Evolutionary conservation across 177 flowering plant genomes (phyloP), one percentile per base, ranked within the genome.

Genomic region (Vitis hybrid): DNA sequence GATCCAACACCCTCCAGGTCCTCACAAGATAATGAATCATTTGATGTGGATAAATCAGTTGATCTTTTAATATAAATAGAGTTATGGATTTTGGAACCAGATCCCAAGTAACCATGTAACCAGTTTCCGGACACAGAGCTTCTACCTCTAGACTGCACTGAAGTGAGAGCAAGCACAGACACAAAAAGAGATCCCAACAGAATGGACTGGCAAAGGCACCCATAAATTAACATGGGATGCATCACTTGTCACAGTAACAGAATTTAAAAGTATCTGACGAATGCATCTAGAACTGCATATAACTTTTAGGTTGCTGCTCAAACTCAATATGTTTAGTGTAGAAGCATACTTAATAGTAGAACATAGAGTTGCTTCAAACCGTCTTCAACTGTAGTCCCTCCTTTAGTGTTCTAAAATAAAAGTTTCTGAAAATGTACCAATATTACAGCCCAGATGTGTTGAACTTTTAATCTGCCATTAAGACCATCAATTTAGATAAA

Each of bases 1-100:
- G 98, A 91, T 61, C 98, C 98, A 74, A 85, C 84, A 76, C 98
- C 98, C 64, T 78, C 81, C 79, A 94, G 75, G 75, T 84, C 88
- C 73, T 86, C 88, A 74, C 98, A 94, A 65, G 93, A 85, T 66
- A 80, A 73, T 12, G 78, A 73, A 76, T 70, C 64, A 61, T 74
- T 76, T 30, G 18, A 49, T 12, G 66, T 73, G 15, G 67, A 62
- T 17, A 68, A 68, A 71, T 46, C 64, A 13, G 63, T 35, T 65
- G 80, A 67, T 55, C 49, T 63, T 70, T 68, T 65, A 49, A 66
- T 55, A 55, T 57, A 62, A 48, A 18, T 20, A 20, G 59, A 64
- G 18, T 15, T 60, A 17, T 54, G 54, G n/a, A 60, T 63, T 74
- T 50, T 49, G 62, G 69, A 70, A 54, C 10, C 72, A 73, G 80